phyloP scores from a whole-genome alignment of 148 eudicot species.

The Amaranthus palmeri region DNA sequence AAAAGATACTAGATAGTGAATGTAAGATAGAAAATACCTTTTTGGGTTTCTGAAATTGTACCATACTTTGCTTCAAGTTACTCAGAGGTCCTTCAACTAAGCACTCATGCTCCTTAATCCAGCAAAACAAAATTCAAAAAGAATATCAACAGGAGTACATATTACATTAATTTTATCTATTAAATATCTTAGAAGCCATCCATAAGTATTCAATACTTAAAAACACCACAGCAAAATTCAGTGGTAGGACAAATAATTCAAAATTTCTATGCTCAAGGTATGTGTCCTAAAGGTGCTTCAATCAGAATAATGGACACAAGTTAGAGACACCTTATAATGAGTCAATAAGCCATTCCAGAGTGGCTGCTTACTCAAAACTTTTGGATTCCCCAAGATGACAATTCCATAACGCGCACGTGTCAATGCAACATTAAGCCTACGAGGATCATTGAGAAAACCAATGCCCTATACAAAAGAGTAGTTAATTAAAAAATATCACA shows the following conservation, averaged over 20 bases:
- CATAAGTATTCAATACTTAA: background rate
- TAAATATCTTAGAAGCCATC: background rate
- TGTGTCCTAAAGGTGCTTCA: no score
- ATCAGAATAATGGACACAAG: background rate
- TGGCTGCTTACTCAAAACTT: constrained; percentile 97
- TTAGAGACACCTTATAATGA: constrained; percentile 73
- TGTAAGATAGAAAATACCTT: constrained; percentile 44
- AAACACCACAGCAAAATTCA: background rate
- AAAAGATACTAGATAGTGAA: background rate
- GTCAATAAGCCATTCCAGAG: constrained; percentile 94
- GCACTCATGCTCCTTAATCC: constrained; percentile 82
- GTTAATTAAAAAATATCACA: background rate
- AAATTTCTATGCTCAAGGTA: no score
- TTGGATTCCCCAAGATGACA: constrained; percentile 94
- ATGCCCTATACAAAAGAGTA: constrained; percentile 54
- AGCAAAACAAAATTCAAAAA: background rate
- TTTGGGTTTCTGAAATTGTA: constrained; percentile 97
- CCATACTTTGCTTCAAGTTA: constrained; percentile 98
- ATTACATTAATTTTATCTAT: background rate
- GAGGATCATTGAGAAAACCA: constrained; percentile 98
- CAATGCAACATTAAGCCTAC: constrained; percentile 96
- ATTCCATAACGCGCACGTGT: constrained; percentile 99
- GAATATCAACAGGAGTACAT: background rate
- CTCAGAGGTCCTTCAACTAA: constrained; percentile 97
- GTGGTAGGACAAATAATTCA: background rate